Conservation (phyloP, 169 alveolate species). For the Plasmodium ovale region DNA sequence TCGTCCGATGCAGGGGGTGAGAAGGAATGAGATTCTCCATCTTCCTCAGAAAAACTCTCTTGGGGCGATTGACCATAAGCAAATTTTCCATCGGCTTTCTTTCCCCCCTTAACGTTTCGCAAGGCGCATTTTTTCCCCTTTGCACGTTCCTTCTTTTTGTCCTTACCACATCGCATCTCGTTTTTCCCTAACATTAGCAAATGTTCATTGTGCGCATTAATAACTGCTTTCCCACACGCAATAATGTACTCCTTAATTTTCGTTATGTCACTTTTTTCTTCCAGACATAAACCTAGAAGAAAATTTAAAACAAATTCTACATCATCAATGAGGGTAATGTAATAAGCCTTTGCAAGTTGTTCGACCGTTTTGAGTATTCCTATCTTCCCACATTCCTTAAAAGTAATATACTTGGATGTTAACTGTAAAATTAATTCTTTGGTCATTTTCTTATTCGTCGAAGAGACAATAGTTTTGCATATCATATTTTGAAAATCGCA, state of each 20-base stretch:
- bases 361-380: constrained; percentile 65
- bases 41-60: neutral
- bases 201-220: constrained; percentile 52
- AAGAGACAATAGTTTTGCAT: constrained; percentile 28
- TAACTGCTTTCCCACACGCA: constrained; percentile 37
- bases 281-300: constrained; percentile 72
- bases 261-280: constrained; percentile 49
- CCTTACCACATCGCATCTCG: constrained; percentile 1
- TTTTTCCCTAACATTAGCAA: constrained; percentile 13
- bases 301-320: constrained; percentile 64
- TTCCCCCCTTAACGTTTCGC: neutral
- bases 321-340: constrained; percentile 49
- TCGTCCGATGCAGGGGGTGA: neutral
- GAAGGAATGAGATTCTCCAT: neutral
- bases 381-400: constrained; percentile 72
- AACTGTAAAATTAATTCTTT: constrained; percentile 47
- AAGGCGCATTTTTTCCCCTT: constrained; percentile 7
- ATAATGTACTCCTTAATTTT: constrained; percentile 64
- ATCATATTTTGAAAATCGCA: constrained; percentile 62
- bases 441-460: constrained; percentile 21
- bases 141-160: neutral
- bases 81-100: neutral
- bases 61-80: neutral
- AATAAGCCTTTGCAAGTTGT: constrained; percentile 18
- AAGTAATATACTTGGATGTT: constrained; percentile 67